Conservation (phyloP, 75 land plant species). For the Gnetum montanum region DNA sequence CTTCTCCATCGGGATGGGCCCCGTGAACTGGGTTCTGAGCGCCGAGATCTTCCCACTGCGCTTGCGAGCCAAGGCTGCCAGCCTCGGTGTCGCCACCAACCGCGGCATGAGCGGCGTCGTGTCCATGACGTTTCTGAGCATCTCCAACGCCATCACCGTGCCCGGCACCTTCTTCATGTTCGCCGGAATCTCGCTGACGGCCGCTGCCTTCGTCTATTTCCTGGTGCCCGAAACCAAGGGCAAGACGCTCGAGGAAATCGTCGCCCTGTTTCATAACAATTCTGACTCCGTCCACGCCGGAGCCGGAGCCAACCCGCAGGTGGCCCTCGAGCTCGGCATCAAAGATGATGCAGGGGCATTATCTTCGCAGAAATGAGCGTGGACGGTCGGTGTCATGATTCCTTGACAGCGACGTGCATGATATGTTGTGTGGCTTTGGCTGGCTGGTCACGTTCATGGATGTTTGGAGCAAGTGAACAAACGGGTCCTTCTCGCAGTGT, state of each 20-base stretch:
- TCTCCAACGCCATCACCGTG: constrained; percentile 40
- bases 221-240: constrained; percentile 84
- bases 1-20: constrained; percentile 89
- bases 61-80: constrained; percentile 67
- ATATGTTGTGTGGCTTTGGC: not conserved
- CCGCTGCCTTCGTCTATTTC: constrained; percentile 36
- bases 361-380: too few species aligned
- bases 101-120: constrained; percentile 61
- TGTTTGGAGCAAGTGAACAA: not conserved
- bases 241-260: constrained; percentile 67
- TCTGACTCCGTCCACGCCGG: not conserved
- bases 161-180: constrained; percentile 70
- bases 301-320: not conserved
- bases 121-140: constrained; percentile 71
- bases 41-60: constrained; percentile 74
- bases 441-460: not conserved
- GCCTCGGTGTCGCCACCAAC: constrained; percentile 56
- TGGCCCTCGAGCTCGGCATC: not conserved
- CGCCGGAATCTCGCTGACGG: constrained; percentile 24
- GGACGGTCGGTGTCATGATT: not conserved
- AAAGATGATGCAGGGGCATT: not conserved
- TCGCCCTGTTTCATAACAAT: constrained; percentile 30
- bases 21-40: constrained; percentile 64
- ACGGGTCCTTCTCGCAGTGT: not conserved
- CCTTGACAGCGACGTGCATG: not conserved